phyloP scores from a whole-genome alignment of 768 basidiomycete species.

The Xerocomus potaroensis region DNA sequence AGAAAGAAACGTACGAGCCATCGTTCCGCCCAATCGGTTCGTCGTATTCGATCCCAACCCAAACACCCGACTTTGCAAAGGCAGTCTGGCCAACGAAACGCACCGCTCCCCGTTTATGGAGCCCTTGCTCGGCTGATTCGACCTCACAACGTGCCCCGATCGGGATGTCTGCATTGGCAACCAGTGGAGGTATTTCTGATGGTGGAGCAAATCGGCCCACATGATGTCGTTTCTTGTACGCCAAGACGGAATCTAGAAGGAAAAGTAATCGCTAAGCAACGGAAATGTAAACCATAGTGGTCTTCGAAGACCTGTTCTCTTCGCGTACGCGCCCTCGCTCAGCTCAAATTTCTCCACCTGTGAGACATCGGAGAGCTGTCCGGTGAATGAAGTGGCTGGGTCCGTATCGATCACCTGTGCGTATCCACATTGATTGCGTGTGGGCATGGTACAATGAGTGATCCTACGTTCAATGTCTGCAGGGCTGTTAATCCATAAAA shows the following conservation, averaged over 20 bases:
- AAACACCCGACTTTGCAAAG: conserved; percentile 64
- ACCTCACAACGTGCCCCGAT: conserved; percentile 82
- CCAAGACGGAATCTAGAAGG: conserved; percentile 74
- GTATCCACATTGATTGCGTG: conserved; percentile 32
- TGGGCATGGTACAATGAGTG: neutral
- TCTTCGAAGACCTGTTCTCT: conserved; percentile 58
- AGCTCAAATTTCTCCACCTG: conserved; percentile 94
- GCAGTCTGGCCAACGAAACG: conserved; percentile 79
- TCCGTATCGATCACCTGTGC: conserved; percentile 61
- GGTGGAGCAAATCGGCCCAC: conserved; percentile 83
- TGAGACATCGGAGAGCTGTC: conserved; percentile 79
- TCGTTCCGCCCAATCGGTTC: conserved; percentile 96
- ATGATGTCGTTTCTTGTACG: conserved; percentile 82
- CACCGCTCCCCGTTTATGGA: conserved; percentile 79
- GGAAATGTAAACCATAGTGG: neutral
- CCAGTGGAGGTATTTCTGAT: conserved; percentile 31
- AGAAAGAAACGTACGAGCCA: conserved; percentile 66
- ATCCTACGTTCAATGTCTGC: conserved; percentile 74
- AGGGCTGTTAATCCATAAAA: conserved; percentile 72
- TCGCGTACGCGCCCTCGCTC: conserved; percentile 74
- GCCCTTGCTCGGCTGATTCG: conserved; percentile 60
- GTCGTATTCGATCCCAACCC: conserved; percentile 94
- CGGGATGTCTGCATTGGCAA: conserved; percentile 43
- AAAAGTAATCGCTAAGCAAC: conserved; percentile 2
- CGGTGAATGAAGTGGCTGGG: conserved; percentile 70